Evolutionary conservation across 2,329 filamentous ascomycete genomes (phyloP).

Genomic region (Trichoderma sp.): DNA sequence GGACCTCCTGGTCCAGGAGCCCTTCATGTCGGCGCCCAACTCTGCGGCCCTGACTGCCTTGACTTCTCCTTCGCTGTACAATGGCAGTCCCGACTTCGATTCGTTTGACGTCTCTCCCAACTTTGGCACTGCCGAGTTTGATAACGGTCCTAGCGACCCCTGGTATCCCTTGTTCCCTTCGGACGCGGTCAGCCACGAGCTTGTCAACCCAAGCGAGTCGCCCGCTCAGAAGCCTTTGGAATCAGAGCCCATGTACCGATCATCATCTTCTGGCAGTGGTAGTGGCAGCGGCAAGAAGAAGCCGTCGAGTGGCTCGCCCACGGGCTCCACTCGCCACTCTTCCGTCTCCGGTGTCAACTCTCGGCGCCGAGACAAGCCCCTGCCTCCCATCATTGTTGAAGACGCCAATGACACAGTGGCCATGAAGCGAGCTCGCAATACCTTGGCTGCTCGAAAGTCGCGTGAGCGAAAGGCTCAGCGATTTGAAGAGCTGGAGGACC

Average conservation of each 20-base stretch:
- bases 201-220: slow-evolving; percentile 44
- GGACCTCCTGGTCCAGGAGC: slow-evolving; percentile 72
- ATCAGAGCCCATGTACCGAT: slow-evolving; percentile 48
- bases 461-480: slow-evolving; percentile 81
- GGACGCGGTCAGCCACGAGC: slow-evolving; percentile 39
- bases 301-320: slow-evolving; percentile 49
- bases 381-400: slow-evolving; percentile 75
- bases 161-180: slow-evolving; percentile 78
- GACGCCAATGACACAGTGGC: slow-evolving; percentile 75
- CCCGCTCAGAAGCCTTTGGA: slow-evolving; percentile 52
- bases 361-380: slow-evolving; percentile 77
- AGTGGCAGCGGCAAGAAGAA: slow-evolving; percentile 47
- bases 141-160: slow-evolving; percentile 51
- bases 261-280: slow-evolving; percentile 35
- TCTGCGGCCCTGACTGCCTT: slow-evolving; percentile 80
- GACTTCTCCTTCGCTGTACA: slow-evolving; percentile 79
- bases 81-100: slow-evolving; percentile 76
- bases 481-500: slow-evolving; percentile 72
- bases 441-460: slow-evolving; percentile 89
- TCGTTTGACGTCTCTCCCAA: slow-evolving; percentile 78
- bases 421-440: slow-evolving; percentile 92
- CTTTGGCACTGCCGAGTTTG: slow-evolving; percentile 64
- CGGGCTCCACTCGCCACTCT: slow-evolving; percentile 61
- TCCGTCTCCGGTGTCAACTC: slow-evolving; percentile 69
- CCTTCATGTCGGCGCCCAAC: slow-evolving; percentile 74